A percentile compares a stretch with the other conserved stretches of the same genome.
Evolutionary conservation across 495 filamentous ascomycete species (phyloP).

Genomic region (Neohortaea acidophila): DNA sequence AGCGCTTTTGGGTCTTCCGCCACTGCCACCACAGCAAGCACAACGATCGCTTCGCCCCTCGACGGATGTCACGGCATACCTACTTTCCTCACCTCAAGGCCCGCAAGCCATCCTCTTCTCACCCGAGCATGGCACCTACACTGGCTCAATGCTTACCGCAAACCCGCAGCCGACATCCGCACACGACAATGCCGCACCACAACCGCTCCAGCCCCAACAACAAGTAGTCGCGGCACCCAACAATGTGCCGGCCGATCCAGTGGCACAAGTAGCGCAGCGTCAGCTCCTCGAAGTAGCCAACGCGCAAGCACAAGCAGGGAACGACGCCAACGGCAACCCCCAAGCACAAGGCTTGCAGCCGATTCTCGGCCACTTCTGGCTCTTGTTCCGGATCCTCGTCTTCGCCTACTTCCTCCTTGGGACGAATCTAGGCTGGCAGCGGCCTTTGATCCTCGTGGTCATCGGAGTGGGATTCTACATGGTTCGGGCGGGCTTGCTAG

Average conservation of each 20-base stretch:
- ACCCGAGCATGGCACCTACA: slow-evolving; percentile 17
- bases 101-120: slow-evolving; percentile 22
- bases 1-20: no score
- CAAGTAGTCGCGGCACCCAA: not conserved
- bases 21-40: not conserved
- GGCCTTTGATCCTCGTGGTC: slow-evolving; percentile 47
- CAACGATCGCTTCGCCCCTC: not conserved
- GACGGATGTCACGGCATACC: slow-evolving; percentile 13
- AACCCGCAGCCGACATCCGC: slow-evolving; percentile 9
- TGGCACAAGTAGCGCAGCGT: not conserved
- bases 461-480: slow-evolving; percentile 46
- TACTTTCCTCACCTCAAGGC: slow-evolving; percentile 21
- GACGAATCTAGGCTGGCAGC: slow-evolving; percentile 45
- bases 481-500: slow-evolving; percentile 48
- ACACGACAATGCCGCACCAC: no score
- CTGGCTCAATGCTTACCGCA: slow-evolving; percentile 7
- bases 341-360: slow-evolving; percentile 17
- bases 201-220: not conserved
- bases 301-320: not conserved
- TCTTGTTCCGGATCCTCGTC: slow-evolving; percentile 56
- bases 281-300: not conserved
- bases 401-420: slow-evolving; percentile 67
- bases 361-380: slow-evolving; percentile 44
- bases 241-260: not conserved
- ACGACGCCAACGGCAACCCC: not conserved